phyloP scores from a whole-genome alignment of 169 alveolate genomes.

The Babesia gibsoni region DNA sequence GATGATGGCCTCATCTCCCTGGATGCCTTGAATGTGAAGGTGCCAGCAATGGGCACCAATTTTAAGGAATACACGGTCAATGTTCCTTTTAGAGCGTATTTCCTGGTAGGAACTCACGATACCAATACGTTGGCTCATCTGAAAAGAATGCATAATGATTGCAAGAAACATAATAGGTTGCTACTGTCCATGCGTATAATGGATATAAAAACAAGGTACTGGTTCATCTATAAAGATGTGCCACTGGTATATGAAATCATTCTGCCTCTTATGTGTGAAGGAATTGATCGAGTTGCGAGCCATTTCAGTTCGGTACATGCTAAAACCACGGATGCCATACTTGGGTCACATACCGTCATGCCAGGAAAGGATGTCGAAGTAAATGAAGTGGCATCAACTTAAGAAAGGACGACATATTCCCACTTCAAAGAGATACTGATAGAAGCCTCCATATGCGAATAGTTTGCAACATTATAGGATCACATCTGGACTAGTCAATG shows the following conservation, averaged over 20 bases:
- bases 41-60: constrained; percentile 4
- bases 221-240: constrained; percentile 38
- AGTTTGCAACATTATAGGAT: no score
- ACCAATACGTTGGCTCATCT: constrained; percentile 4
- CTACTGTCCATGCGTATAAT: constrained; percentile 58
- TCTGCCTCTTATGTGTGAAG: constrained; percentile 59
- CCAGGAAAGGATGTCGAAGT: background rate
- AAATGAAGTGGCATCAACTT: no score
- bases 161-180: constrained; percentile 52
- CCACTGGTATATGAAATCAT: constrained; percentile 57
- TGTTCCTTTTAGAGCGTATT: constrained; percentile 6
- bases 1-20: constrained; percentile 18
- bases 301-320: constrained; percentile 19
- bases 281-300: constrained; percentile 32
- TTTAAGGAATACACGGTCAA: background rate
- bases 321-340: background rate
- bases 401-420: no score
- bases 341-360: background rate
- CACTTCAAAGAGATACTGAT: no score
- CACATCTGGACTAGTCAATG: no score
- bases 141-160: constrained; percentile 66
- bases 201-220: constrained; percentile 27
- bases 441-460: no score
- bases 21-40: background rate
- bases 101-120: background rate